Evolutionary conservation across 495 filamentous ascomycete species (phyloP).

Genomic region (Gamarada debralockiae): DNA sequence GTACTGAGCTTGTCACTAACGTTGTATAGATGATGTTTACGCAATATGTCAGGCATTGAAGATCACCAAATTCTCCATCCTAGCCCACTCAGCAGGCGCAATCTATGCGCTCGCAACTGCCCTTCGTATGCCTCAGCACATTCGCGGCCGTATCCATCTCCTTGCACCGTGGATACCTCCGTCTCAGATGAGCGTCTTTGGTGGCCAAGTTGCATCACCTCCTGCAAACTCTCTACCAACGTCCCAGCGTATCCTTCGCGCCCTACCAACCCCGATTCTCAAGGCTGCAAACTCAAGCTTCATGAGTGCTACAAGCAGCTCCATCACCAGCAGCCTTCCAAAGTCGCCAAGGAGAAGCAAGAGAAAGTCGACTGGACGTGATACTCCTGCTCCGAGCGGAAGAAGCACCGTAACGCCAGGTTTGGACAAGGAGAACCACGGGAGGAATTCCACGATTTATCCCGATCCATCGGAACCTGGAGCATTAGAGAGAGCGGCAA

Average conservation of each 20-base stretch:
- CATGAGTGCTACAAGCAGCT: slow-evolving; percentile 87
- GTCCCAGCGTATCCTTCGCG: slow-evolving; percentile 84
- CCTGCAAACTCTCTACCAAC: slow-evolving; percentile 85
- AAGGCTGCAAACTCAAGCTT: slow-evolving; percentile 94
- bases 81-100: slow-evolving; percentile 96
- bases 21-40: slow-evolving; percentile 76
- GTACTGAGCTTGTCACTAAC: slow-evolving; percentile 12
- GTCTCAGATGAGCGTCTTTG: slow-evolving; percentile 85
- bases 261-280: slow-evolving; percentile 85
- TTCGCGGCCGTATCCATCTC: slow-evolving; percentile 91
- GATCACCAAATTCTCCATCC: slow-evolving; percentile 93
- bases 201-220: slow-evolving; percentile 67
- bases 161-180: slow-evolving; percentile 98
- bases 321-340: slow-evolving; percentile 78
- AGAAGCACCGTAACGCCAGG: slow-evolving; percentile 27
- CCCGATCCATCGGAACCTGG: slow-evolving; percentile 23
- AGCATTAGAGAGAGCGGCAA: slow-evolving; percentile 21
- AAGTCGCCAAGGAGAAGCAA: slow-evolving; percentile 61
- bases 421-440: slow-evolving; percentile 24
- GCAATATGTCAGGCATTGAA: slow-evolving; percentile 90
- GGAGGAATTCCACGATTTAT: slow-evolving; percentile 21
- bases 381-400: slow-evolving; percentile 28
- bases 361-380: slow-evolving; percentile 47
- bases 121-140: slow-evolving; percentile 91
- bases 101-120: slow-evolving; percentile 97